phyloP scores from a whole-genome alignment of 345 rosid genomes.

The Excoecaria cochinchinensis region DNA sequence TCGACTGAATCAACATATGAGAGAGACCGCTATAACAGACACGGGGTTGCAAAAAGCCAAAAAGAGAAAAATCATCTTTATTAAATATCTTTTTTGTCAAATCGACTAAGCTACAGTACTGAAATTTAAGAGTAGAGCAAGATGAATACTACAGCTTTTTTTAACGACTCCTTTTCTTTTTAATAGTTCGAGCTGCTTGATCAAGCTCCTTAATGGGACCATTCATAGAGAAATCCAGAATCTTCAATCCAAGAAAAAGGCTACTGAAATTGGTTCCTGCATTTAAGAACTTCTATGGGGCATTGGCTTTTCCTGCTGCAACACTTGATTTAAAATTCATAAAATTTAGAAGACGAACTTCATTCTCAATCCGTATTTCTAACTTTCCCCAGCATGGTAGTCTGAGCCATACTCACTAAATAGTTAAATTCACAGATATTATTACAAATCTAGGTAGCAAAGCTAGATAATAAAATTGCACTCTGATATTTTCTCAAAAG shows the following conservation, averaged over 20 bases:
- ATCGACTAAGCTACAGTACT: neutral
- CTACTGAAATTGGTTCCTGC: neutral
- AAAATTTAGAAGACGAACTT: neutral
- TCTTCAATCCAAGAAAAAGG: neutral
- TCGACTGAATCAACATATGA: neutral
- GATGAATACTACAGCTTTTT: neutral
- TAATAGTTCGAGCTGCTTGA: neutral
- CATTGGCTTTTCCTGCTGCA: neutral
- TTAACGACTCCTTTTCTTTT: neutral
- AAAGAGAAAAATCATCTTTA: neutral
- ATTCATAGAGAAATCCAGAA: neutral
- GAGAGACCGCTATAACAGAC: neutral
- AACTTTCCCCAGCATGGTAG: neutral
- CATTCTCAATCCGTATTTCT: neutral
- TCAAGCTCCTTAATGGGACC: neutral
- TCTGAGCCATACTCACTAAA: neutral
- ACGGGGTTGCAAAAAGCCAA: neutral
- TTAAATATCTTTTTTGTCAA: neutral
- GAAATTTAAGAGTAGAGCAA: neutral
- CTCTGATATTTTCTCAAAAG: neutral
- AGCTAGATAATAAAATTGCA: neutral
- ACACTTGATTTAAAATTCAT: neutral
- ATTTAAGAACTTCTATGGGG: neutral
- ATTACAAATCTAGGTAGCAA: neutral
- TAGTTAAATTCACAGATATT: too few relatives aligned